Base-by-base conservation (phyloP, 2,329 filamentous ascomycete genomes). In the Stemphylium lycopersici region DNA sequence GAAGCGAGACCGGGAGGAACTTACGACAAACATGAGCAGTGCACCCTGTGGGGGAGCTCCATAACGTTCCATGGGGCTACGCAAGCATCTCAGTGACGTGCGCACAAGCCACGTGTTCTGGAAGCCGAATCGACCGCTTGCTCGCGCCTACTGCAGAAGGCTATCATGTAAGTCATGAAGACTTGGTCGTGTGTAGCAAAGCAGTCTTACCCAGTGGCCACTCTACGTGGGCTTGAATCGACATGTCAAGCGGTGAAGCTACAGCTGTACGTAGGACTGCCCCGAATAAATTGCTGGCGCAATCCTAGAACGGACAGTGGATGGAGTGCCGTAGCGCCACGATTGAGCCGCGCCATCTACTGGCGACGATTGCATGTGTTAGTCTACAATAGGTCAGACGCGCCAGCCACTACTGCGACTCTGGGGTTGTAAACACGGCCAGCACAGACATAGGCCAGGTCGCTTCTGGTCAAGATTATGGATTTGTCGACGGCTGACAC, bases 301-400 rank as follows among this genome's bases (percentile, higher is more conserved):
- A 7, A 12, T 16, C 4, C 3, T 10, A 3, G 33, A 29, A 7
- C 16, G 33, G 42, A 36, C 18, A 36, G 20, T 11, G 16, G 34
- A 37, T 34, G 40, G 26, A 18, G 26, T 44, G 13, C 18, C 26
- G 34, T 32, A 40, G 49, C 32, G 16, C 42, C 16, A 22, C 15
- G n/a, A 24, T 16, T 7, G 31, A 40, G 52, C 59, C 57, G 49
- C 62, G 62, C 61, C 56, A 65, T 53, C 53, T 49, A 52, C 56
- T 61, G 58, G 59, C 60, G 54, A 61, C 44, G 55, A 48, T 49
- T 33, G 16, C 20, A 47, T 37, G 39, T 34, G 31, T 24, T 18
- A 45, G n/a, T 20, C 31, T 43, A 29, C 38, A 18, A 13, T 36
- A 36, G 13, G 33, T 15, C 33, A 36, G 33, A 36, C 13, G 33